Conservation (phyloP, 2,329 filamentous ascomycete genomes). For the Davidsoniella eucalypti region DNA sequence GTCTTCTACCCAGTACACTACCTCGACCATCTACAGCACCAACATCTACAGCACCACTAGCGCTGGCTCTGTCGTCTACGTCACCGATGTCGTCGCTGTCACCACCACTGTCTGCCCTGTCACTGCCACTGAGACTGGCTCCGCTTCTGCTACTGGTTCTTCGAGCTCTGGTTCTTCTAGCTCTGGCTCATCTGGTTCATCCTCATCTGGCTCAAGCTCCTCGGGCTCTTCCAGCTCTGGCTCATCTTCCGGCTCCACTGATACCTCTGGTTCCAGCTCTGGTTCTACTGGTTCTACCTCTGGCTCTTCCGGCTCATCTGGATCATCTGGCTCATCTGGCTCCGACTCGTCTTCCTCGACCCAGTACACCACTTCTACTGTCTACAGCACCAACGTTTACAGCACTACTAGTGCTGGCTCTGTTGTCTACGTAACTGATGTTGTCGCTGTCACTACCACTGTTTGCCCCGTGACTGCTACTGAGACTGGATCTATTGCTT, state of each 20-base stretch:
- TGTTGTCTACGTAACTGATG: conserved; percentile 23
- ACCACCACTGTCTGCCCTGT: conserved; percentile 16
- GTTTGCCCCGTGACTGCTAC: not conserved
- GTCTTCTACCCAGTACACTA: conserved; percentile 1
- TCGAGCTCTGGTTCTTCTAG: not conserved
- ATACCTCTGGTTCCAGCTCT: not conserved
- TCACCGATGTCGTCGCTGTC: conserved; percentile 33
- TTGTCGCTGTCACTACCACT: conserved; percentile 27
- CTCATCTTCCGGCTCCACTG: not conserved
- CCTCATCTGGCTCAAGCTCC: not conserved
- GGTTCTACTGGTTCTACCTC: not conserved
- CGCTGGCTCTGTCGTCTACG: conserved; percentile 19
- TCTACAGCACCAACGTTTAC: conserved; percentile 3
- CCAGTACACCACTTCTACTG: conserved; percentile 6
- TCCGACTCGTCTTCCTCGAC: not conserved
- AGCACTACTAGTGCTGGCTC: conserved; percentile 17
- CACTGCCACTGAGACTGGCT: not conserved
- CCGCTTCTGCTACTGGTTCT: not conserved
- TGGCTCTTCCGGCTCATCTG: not conserved
- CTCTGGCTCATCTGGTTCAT: not conserved
- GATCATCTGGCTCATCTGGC: not conserved
- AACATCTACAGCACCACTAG: not conserved
- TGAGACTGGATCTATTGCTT: not conserved
- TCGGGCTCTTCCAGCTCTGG: not conserved
- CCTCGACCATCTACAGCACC: conserved; percentile 5